Percentiles rank a stretch among this genome's conserved stretches.
phyloP scores from a whole-genome alignment of 345 rosid genomes.

The Carallia brachiata region DNA sequence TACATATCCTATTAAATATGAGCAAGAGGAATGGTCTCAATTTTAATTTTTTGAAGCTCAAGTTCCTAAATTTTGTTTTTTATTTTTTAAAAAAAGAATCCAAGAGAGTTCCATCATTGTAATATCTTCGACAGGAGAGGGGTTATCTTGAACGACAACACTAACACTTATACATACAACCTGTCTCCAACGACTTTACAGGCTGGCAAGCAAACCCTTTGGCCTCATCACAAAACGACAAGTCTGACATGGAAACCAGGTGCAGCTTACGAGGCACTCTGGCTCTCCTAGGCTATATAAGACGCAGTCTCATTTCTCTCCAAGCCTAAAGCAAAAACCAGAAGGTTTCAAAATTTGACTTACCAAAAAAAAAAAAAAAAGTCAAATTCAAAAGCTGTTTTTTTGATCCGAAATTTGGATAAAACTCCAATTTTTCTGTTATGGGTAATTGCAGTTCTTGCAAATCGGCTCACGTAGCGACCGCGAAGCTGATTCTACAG shows the following conservation, averaged over 20 bases:
- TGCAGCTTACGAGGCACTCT: conserved; percentile 15
- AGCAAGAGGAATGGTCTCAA: too few species aligned
- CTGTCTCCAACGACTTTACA: conserved; percentile 58
- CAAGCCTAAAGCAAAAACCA: neutral
- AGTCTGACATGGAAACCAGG: conserved; percentile 41
- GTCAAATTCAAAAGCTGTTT: too few species aligned
- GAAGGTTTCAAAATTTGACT: too few species aligned
- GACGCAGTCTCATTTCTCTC: neutral
- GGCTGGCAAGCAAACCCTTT: conserved; percentile 50
- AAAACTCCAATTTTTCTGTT: neutral
- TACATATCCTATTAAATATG: too few species aligned
- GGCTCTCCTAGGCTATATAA: conserved; percentile 13
- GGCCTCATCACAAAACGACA: conserved; percentile 29
- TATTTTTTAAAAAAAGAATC: too few species aligned
- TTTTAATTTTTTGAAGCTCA: too few species aligned
- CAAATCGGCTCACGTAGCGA: conserved; percentile 60
- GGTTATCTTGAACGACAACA: too few species aligned
- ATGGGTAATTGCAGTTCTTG: conserved; percentile 95
- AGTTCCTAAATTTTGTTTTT: too few species aligned
- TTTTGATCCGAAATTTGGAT: too few species aligned
- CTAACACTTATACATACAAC: conserved; percentile 18
- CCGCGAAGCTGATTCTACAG: conserved; percentile 75
- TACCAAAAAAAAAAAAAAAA: too few species aligned
- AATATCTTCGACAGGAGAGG: too few species aligned
- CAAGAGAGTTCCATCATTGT: too few species aligned